Evolutionary conservation across 2,329 filamentous ascomycete species (phyloP).

Genomic region (Achaetomium macrosporum): DNA sequence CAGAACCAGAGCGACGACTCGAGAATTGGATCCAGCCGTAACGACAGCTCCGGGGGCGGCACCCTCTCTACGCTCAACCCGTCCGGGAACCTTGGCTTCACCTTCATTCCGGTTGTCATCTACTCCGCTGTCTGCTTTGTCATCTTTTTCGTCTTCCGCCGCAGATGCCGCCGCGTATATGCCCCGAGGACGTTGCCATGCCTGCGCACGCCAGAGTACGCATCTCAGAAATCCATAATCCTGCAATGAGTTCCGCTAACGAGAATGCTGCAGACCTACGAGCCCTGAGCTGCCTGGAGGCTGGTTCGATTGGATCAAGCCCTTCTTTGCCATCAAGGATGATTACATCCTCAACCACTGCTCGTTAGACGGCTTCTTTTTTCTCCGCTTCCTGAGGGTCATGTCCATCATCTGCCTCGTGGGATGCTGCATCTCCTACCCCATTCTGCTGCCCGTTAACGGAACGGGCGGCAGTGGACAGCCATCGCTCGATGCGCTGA

Average conservation of each 20-base stretch:
- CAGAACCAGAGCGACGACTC: conserved; percentile 24
- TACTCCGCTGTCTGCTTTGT: conserved; percentile 44
- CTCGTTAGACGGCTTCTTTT: conserved; percentile 82
- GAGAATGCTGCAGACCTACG: conserved; percentile 41
- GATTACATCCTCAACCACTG: conserved; percentile 79
- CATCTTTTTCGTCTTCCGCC: conserved; percentile 46
- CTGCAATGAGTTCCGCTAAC: neutral
- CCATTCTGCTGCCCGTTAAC: conserved; percentile 77
- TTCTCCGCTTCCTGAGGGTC: conserved; percentile 78
- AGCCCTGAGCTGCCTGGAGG: conserved; percentile 51
- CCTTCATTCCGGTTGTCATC: conserved; percentile 47
- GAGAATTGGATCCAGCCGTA: conserved; percentile 24
- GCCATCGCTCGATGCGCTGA: conserved; percentile 60
- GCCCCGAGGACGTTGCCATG: conserved; percentile 47
- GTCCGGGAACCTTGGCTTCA: conserved; percentile 40
- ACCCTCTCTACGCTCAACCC: conserved; percentile 33
- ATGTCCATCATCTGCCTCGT: conserved; percentile 71
- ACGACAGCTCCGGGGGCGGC: conserved; percentile 36
- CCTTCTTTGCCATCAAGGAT: conserved; percentile 61
- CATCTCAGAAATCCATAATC: conserved; percentile 33
- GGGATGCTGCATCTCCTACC: conserved; percentile 77
- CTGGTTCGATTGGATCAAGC: conserved; percentile 55
- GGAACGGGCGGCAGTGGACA: conserved; percentile 66
- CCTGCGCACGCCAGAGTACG: conserved; percentile 46
- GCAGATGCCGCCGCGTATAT: conserved; percentile 48